Percentiles rank a stretch among this genome's conserved stretches.
These are phyloP conservation scores for Phytophthora constricta DNA, from an alignment of 352 stramenopile species.

Conservation along the genomic window DNA sequence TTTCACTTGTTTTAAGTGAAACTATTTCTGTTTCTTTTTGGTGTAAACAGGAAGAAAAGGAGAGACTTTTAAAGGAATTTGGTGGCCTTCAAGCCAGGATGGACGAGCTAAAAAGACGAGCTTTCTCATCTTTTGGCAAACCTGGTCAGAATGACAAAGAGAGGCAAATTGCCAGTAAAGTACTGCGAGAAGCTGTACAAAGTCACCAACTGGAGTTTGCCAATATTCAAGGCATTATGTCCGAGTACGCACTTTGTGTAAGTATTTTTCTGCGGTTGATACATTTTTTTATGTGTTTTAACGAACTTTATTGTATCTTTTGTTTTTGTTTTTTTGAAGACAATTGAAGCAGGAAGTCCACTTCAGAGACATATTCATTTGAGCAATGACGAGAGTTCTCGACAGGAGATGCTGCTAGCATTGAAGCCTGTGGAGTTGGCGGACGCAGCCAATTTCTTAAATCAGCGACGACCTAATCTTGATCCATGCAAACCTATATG, in stretches of 20 bases:
- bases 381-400: constrained; percentile 7
- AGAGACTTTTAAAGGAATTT: constrained; percentile 34
- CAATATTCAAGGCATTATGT: constrained; percentile 50
- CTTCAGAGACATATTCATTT: constrained; percentile 43
- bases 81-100: constrained; percentile 25
- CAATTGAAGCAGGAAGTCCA: constrained; percentile 41
- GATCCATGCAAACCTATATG: constrained; percentile 41
- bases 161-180: constrained; percentile 36
- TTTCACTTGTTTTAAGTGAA: not conserved
- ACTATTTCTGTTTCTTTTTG: not conserved
- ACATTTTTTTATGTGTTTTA: not conserved
- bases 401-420: constrained; percentile 24
- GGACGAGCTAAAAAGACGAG: constrained; percentile 35
- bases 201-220: constrained; percentile 44
- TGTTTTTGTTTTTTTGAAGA: constrained; percentile 26
- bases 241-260: constrained; percentile 47
- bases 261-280: constrained; percentile 6
- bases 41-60: constrained; percentile 38
- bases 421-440: constrained; percentile 39
- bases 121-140: constrained; percentile 24
- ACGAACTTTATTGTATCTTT: no score
- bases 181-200: constrained; percentile 45
- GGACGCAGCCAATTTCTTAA: constrained; percentile 38
- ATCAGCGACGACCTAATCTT: constrained; percentile 31
- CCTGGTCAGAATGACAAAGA: constrained; percentile 34